These are phyloP conservation scores for Alternaria consortialis DNA, from an alignment of 2,329 filamentous ascomycete species.

Conservation along the genomic window DNA sequence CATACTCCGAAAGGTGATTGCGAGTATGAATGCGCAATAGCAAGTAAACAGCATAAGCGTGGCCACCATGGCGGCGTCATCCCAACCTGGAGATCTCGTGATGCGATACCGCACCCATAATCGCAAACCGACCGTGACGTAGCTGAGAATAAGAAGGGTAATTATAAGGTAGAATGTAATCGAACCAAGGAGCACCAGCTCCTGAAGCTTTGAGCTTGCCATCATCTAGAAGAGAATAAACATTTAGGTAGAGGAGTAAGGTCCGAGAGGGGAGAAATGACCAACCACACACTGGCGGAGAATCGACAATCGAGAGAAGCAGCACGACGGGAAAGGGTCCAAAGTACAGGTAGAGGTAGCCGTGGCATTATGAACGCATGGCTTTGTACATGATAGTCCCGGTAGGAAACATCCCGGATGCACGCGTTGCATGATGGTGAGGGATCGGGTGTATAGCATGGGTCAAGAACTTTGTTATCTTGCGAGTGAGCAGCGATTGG, in stretches of 20 bases:
- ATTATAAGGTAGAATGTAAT: slow-evolving; percentile 32
- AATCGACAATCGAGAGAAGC: slow-evolving; percentile 9
- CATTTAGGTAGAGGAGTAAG: slow-evolving; percentile 4
- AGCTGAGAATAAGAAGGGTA: slow-evolving; percentile 39
- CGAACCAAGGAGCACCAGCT: slow-evolving; percentile 32
- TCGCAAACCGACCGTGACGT: slow-evolving; percentile 41
- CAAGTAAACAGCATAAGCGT: slow-evolving; percentile 40
- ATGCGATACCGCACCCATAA: slow-evolving; percentile 46
- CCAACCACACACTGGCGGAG: slow-evolving; percentile 18
- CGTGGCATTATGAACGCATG: slow-evolving; percentile 25
- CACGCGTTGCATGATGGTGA: slow-evolving; percentile 18
- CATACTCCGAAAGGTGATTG: slow-evolving; percentile 26
- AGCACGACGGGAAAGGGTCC: slow-evolving; percentile 3
- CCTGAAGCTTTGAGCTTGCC: slow-evolving; percentile 19
- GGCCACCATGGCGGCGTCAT: slow-evolving; percentile 44
- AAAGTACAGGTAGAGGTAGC: slow-evolving; percentile 10
- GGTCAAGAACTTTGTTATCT: slow-evolving; percentile 24
- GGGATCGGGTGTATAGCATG: slow-evolving; percentile 4
- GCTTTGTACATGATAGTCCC: slow-evolving; percentile 6
- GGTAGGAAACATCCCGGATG: slow-evolving; percentile 21
- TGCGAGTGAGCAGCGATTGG: slow-evolving; percentile 21
- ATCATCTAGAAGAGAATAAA: slow-evolving; percentile 8
- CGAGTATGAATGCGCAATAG: slow-evolving; percentile 27
- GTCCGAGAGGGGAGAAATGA: background rate
- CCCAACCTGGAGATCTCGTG: slow-evolving; percentile 47